Evolutionary conservation across 805 yeast species (phyloP), one percentile per base, ranked within the genome.

Genomic region (Starmerella apicola): DNA sequence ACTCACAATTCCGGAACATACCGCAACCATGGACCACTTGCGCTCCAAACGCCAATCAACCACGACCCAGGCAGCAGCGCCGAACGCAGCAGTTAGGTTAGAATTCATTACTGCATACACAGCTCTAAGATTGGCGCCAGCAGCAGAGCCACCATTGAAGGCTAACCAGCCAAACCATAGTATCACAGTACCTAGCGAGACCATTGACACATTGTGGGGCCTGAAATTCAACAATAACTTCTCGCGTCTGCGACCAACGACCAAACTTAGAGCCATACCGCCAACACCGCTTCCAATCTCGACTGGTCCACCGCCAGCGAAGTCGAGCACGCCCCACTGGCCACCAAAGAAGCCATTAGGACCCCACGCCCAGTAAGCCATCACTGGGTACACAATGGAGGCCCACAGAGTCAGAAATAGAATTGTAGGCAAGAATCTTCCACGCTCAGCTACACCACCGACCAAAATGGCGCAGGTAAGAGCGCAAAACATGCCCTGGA

Each of bases 221-320:
- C 97, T 68, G 63, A 78, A 86, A 59, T 85, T 85, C 54, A 82
- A 76, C 71, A 84, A 71, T 43, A 80, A 67, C 50, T 67, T 66
- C 50, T 63, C 91, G 67, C 67, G 78, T 67, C 96, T 70, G 52
- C 81, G 72, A 8, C 95, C 95, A 2, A 62, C 54, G 4, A 56
- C 62, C 16, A 52, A 39, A 1, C 63, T 56, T 34, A 60, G 55
- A 4, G 82, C 94, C 52, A 88, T 77, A 1, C 95, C 96, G 26
- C 84, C 81, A 19, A 85, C 80, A 45, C 97, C 97, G 19, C 93
- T 78, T 23, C 82, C 70, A 41, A 91, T 83, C 59, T 88, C 97
- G 21, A 88, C 95, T 1, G 96, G 94, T 0, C 96, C 96, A 41
- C 97, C 97, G 23, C 98, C 98, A 19, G 98, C 98, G 60, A 82